Conservation (phyloP, 495 filamentous ascomycete species). For the Neurospora sp. region DNA sequence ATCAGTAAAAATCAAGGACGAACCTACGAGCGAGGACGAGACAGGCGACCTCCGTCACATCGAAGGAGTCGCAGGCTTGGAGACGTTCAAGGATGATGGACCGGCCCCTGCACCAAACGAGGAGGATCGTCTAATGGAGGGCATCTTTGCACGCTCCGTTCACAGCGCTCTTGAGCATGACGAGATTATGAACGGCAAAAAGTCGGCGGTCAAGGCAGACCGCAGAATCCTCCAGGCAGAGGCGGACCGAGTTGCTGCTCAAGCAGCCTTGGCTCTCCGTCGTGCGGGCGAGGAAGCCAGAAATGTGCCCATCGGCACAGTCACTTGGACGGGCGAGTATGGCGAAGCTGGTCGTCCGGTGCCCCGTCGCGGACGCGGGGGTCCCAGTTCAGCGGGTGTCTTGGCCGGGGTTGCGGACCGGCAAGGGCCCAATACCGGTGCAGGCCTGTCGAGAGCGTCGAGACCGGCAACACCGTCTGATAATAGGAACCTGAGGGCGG, state of each 20-base stretch:
- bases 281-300: slow-evolving; percentile 62
- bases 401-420: too few species aligned
- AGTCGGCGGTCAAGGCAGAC: slow-evolving; percentile 53
- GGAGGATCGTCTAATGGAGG: slow-evolving; percentile 67
- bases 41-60: slow-evolving; percentile 22
- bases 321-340: slow-evolving; percentile 86
- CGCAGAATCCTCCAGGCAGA: slow-evolving; percentile 67
- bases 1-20: background rate
- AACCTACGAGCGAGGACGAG: slow-evolving; percentile 19
- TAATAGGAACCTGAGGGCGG: slow-evolving; percentile 19
- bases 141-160: slow-evolving; percentile 76
- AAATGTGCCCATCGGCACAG: slow-evolving; percentile 64
- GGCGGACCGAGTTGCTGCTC: slow-evolving; percentile 65
- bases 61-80: slow-evolving; percentile 29
- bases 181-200: slow-evolving; percentile 58
- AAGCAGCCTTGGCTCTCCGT: slow-evolving; percentile 64
- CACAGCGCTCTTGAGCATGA: slow-evolving; percentile 85
- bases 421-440: slow-evolving; percentile 3
- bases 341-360: slow-evolving; percentile 57
- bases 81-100: slow-evolving; percentile 13
- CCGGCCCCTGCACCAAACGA: slow-evolving; percentile 19
- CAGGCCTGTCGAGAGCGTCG: slow-evolving; percentile 26
- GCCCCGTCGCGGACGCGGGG: slow-evolving; percentile 25
- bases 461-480: slow-evolving; percentile 11
- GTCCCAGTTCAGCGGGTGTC: slow-evolving; percentile 44